These are phyloP conservation scores for Annulohypoxylon stygium DNA, from an alignment of 495 filamentous ascomycete species.

Conservation along the genomic window DNA sequence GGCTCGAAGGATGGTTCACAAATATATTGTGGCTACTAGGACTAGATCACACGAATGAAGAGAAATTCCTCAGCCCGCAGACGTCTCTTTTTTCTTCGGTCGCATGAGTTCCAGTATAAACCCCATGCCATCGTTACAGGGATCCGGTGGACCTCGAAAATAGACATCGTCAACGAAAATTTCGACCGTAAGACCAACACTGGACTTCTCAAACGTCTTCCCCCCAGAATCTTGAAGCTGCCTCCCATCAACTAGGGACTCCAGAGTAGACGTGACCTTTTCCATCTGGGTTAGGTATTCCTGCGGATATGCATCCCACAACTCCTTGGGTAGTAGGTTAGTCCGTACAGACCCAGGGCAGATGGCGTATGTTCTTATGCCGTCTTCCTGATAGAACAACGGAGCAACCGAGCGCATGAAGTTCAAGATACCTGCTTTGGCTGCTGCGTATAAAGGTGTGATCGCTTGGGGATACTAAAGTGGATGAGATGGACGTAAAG, in stretches of 20 bases:
- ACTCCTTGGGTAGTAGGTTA: slow-evolving; percentile 34
- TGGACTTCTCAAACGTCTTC: slow-evolving; percentile 30
- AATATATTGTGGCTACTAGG: not conserved
- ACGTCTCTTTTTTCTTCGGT: slow-evolving; percentile 20
- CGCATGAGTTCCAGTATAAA: slow-evolving; percentile 32
- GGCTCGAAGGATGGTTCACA: not conserved
- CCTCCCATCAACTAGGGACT: slow-evolving; percentile 29
- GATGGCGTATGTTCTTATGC: slow-evolving; percentile 46
- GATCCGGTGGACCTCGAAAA: slow-evolving; percentile 29
- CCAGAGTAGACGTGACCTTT: slow-evolving; percentile 35
- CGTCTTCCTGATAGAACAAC: slow-evolving; percentile 41
- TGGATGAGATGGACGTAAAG: slow-evolving; percentile 1
- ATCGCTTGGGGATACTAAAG: slow-evolving; percentile 56
- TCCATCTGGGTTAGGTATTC: slow-evolving; percentile 38
- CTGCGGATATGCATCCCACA: slow-evolving; percentile 48
- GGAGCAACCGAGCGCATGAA: slow-evolving; percentile 56
- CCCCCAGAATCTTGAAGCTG: slow-evolving; percentile 32
- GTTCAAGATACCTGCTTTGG: slow-evolving; percentile 59
- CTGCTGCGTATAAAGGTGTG: slow-evolving; percentile 58
- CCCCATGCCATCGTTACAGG: slow-evolving; percentile 40
- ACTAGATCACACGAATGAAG: not conserved
- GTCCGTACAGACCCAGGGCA: slow-evolving; percentile 47
- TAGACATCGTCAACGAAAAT: slow-evolving; percentile 45
- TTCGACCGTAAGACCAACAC: slow-evolving; percentile 33
- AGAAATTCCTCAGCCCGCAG: too few relatives aligned